Evolutionary conservation across 768 basidiomycete species (phyloP).

Genomic region (Lentinus brumalis): DNA sequence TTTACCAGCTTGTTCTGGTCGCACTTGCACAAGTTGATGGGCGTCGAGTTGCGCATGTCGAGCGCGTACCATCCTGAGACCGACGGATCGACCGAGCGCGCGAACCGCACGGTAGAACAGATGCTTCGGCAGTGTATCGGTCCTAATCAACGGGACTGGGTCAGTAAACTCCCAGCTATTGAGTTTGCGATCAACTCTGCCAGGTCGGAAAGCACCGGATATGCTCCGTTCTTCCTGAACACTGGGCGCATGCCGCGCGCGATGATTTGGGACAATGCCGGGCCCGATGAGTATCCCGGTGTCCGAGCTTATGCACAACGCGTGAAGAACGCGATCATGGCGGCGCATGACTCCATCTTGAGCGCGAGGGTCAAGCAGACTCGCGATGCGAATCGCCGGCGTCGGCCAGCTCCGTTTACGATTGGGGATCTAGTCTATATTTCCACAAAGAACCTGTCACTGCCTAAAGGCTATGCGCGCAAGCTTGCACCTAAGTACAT

Average conservation of each 20-base stretch:
- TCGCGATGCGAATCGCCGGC: conserved; percentile 28
- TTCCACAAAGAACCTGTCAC: conserved; percentile 37
- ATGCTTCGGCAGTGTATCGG: conserved; percentile 13
- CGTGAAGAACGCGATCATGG: conserved; percentile 26
- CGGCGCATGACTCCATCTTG: conserved; percentile 42
- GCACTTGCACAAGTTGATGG: conserved; percentile 17
- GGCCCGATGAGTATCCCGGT: conserved; percentile 20
- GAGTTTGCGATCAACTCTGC: conserved; percentile 43
- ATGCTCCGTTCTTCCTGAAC: conserved; percentile 35
- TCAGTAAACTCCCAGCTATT: conserved; percentile 29
- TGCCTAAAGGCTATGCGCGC: conserved; percentile 34
- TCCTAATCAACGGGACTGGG: conserved; percentile 33
- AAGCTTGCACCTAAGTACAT: conserved; percentile 42
- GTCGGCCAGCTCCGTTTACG: conserved; percentile 16
- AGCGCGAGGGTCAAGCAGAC: conserved; percentile 34
- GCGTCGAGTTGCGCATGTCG: conserved; percentile 27
- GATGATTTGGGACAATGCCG: conserved; percentile 30
- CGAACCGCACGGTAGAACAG: conserved; percentile 19
- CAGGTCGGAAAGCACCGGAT: conserved; percentile 34
- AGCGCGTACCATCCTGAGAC: conserved; percentile 35
- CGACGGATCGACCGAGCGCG: conserved; percentile 28
- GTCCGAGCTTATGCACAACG: conserved; percentile 27
- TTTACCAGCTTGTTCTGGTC: conserved; percentile 42
- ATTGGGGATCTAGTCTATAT: conserved; percentile 37
- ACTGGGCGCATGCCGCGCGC: conserved; percentile 19